phyloP scores from a whole-genome alignment of 371 early-diverging fungal species.

The Fennellomyces sp. region DNA sequence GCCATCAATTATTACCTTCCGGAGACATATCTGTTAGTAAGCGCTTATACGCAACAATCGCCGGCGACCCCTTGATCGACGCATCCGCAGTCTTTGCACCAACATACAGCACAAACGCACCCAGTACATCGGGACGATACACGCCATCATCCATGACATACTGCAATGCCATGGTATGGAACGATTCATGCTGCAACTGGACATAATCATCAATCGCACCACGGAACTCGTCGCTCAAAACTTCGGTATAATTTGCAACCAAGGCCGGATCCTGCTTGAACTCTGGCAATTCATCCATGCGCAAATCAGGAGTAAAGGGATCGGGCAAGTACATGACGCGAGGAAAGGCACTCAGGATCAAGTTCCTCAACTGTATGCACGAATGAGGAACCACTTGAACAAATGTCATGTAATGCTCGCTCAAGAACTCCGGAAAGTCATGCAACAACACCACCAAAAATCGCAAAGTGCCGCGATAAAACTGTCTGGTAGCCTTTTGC shows the following conservation, averaged over 20 bases:
- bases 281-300: slow-evolving; percentile 82
- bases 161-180: slow-evolving; percentile 9
- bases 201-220: slow-evolving; percentile 12
- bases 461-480: slow-evolving; percentile 91
- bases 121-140: slow-evolving; percentile 14
- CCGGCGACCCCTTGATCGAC: slow-evolving; percentile 27
- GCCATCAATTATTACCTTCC: slow-evolving; percentile 20
- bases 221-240: slow-evolving; percentile 7
- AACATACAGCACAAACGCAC: slow-evolving; percentile 31
- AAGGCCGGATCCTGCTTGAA: slow-evolving; percentile 46
- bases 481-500: slow-evolving; percentile 66
- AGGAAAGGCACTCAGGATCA: slow-evolving; percentile 94
- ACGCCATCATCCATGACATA: slow-evolving; percentile 1
- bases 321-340: slow-evolving; percentile 93
- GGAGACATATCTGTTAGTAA: slow-evolving; percentile 20
- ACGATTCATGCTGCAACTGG: neutral
- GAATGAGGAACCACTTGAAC: slow-evolving; percentile 88
- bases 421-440: slow-evolving; percentile 97
- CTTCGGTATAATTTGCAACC: slow-evolving; percentile 20
- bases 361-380: slow-evolving; percentile 93
- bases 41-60: slow-evolving; percentile 30
- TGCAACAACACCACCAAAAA: slow-evolving; percentile 90
- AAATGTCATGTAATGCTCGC: slow-evolving; percentile 88
- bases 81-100: slow-evolving; percentile 26
- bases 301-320: slow-evolving; percentile 93